Base-by-base conservation (phyloP, 2,329 filamentous ascomycete species). In the Alternaria sp. region DNA sequence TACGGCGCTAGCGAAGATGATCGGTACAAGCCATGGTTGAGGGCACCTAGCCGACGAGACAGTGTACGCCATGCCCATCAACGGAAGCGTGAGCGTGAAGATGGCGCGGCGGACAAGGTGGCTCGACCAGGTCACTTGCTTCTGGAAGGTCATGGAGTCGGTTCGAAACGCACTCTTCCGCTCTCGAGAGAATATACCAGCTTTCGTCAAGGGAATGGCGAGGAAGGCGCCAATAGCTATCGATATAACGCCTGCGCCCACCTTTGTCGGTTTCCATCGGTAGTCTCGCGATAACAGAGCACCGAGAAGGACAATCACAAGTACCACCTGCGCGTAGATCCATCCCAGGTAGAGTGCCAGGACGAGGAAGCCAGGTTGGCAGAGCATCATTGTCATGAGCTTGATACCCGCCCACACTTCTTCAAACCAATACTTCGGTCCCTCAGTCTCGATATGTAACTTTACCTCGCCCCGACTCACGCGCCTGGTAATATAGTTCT, bases 241-340 rank as follows among this genome's bases (percentile, higher is more conserved):
- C 23, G 88, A 86, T 12, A 87, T 84, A 7, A 92, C 88, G 43
- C 89, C 88, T 3, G 90, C 83, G 11, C 91, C 92, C 55, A 94
- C 90, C 51, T 85, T 84, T 11, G 88, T 85, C 15, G 92, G 88
- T 50, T 82, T 84, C 74, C 89, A 88, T 37, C 78, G 84, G 80
- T 94, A 94, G 61, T 88, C 84, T 54, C 86, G 87, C 4, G 91
- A 94, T 11, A 89, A 84, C n/a, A 94, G 81, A 6, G 91, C 90
- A 15, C 91, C 91, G 6, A 94, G 84, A 15, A 89, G 82, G 61
- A 92, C 83, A 63, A 94, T 91, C 61, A 93, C 84, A 58, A 94
- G 82, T 6, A 92, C 90, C 3, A 93, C 85, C 72, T 94, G 90
- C 3, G 90, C 90, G 76, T 94, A 93, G 49, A 93, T 91, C 92